Percentiles rank a stretch among this genome's conserved stretches.
Conservation (phyloP, 768 basidiomycete genomes). For the Russula earlei region DNA sequence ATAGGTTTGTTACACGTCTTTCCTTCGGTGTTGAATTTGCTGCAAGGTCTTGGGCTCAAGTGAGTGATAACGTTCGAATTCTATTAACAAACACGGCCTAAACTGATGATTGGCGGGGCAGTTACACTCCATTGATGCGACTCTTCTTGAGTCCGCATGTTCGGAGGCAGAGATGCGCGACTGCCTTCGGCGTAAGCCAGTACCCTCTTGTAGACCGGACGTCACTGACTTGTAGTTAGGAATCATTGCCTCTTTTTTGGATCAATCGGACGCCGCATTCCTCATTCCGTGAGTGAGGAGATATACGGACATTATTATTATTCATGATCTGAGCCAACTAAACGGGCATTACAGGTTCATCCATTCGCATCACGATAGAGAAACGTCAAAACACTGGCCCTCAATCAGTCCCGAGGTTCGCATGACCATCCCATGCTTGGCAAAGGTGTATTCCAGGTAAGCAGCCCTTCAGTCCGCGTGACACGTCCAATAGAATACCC, state of each 20-base stretch:
- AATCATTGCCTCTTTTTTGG: neutral
- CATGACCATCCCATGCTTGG: conserved; percentile 2
- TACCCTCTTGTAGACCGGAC: neutral
- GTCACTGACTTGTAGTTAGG: too few relatives aligned
- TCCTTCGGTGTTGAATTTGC: conserved; percentile 7
- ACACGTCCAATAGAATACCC: neutral
- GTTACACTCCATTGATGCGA: conserved; percentile 2
- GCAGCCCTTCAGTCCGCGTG: neutral
- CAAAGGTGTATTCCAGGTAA: conserved; percentile 12
- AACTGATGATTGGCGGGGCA: neutral
- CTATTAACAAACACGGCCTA: neutral
- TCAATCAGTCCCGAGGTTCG: neutral
- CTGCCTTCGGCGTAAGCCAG: neutral
- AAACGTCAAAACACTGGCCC: conserved; percentile 6
- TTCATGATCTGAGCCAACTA: neutral
- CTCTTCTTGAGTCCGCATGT: neutral
- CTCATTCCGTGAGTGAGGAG: conserved; percentile 11
- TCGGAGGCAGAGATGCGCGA: conserved; percentile 6
- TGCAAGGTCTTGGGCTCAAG: conserved; percentile 14
- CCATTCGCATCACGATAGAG: conserved; percentile 12
- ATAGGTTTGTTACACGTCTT: neutral
- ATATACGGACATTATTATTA: too few relatives aligned
- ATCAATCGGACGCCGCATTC: neutral
- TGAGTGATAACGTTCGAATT: neutral
- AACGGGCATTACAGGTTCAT: conserved; percentile 3